Evolutionary conservation across 768 basidiomycete species (phyloP).

Genomic region (Suillus lakei): DNA sequence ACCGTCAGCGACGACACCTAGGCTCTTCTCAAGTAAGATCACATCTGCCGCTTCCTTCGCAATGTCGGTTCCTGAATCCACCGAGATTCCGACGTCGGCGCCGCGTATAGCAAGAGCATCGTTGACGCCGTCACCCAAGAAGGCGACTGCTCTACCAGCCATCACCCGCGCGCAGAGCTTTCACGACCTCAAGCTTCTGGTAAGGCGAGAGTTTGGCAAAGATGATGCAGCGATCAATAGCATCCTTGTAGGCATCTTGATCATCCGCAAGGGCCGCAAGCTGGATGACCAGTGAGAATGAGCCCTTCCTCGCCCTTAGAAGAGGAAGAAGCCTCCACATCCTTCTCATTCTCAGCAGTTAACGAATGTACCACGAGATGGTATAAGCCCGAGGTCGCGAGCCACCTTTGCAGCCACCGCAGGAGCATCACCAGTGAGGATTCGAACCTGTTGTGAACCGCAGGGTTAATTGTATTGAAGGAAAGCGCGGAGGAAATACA

Average conservation of each 20-base stretch:
- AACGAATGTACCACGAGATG: neutral
- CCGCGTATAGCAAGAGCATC: conserved; percentile 37
- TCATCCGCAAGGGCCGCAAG: conserved; percentile 35
- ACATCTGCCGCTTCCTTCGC: conserved; percentile 44
- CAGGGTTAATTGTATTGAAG: conserved; percentile 13
- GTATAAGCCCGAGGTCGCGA: conserved; percentile 39
- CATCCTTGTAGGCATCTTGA: conserved; percentile 26
- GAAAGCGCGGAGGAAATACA: neutral
- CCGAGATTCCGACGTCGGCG: conserved; percentile 38
- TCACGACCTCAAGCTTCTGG: conserved; percentile 38
- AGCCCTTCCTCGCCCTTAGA: conserved; percentile 25
- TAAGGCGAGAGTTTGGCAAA: conserved; percentile 38
- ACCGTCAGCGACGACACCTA: conserved; percentile 37
- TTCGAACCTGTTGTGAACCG: conserved; percentile 30
- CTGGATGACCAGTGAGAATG: conserved; percentile 34
- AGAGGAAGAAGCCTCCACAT: conserved; percentile 27
- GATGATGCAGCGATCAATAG: conserved; percentile 35
- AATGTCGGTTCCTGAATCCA: conserved; percentile 39
- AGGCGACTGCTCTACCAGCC: conserved; percentile 36
- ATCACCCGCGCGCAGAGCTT: conserved; percentile 29
- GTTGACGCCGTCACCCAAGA: conserved; percentile 37
- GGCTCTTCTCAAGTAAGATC: conserved; percentile 41
- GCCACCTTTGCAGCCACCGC: conserved; percentile 43
- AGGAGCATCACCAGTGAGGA: conserved; percentile 40
- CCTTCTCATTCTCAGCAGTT: conserved; percentile 18